phyloP scores from a whole-genome alignment of 306 rosid species.

The Ammopiptanthus mongolicus region DNA sequence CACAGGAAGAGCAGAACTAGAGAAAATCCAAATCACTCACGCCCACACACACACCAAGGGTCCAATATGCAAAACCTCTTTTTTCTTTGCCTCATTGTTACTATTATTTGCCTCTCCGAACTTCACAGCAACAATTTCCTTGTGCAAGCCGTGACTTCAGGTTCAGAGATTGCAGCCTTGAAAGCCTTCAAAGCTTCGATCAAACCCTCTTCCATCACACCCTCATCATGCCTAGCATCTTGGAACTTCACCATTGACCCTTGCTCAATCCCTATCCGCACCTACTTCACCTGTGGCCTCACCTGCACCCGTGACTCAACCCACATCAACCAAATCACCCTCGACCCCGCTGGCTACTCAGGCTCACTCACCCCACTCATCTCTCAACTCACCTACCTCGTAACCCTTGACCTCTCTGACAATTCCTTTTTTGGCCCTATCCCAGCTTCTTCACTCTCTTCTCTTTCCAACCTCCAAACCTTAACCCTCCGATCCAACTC shows the following conservation, averaged over 20 bases:
- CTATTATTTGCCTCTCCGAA: neutral
- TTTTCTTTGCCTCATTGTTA: neutral
- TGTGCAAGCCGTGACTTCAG: slow-evolving; percentile 43
- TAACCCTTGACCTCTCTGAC: slow-evolving; percentile 64
- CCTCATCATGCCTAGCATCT: slow-evolving; percentile 73
- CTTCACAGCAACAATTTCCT: neutral
- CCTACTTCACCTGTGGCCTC: slow-evolving; percentile 69
- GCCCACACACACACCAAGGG: neutral
- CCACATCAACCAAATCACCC: slow-evolving; percentile 70
- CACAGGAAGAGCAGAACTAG: neutral
- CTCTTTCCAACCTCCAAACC: slow-evolving; percentile 53
- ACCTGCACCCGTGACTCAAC: slow-evolving; percentile 61
- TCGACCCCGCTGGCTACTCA: slow-evolving; percentile 81
- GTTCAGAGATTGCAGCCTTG: slow-evolving; percentile 63
- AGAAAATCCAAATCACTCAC: neutral
- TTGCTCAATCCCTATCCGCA: slow-evolving; percentile 69
- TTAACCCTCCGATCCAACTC: slow-evolving; percentile 68
- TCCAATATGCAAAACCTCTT: slow-evolving; percentile 10
- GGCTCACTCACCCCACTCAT: slow-evolving; percentile 64
- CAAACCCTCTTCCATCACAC: slow-evolving; percentile 56
- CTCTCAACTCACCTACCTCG: slow-evolving; percentile 53
- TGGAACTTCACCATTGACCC: slow-evolving; percentile 91
- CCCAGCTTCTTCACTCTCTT: slow-evolving; percentile 65
- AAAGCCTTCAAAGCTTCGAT: slow-evolving; percentile 77
- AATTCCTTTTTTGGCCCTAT: slow-evolving; percentile 62